A percentile compares a stretch with the other conserved stretches of the same genome.
These are phyloP conservation scores for Xylaria arbuscula DNA, from an alignment of 2,329 filamentous ascomycete genomes.

Conservation along the genomic window DNA sequence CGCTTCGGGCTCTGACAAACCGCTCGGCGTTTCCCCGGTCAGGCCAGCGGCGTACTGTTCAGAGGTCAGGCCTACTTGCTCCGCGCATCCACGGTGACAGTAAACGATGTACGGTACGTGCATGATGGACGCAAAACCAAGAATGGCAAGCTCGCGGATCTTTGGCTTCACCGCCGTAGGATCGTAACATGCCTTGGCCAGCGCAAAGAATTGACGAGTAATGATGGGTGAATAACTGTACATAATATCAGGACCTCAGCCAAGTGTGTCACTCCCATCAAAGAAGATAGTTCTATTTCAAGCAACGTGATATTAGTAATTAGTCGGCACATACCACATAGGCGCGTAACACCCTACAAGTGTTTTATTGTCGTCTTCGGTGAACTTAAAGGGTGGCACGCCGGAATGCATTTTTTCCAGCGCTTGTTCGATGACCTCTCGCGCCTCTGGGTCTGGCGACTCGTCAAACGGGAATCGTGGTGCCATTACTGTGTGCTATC, in stretches of 20 bases:
- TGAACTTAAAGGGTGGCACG: conserved; percentile 14
- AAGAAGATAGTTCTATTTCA: no score
- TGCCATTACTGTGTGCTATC: neutral
- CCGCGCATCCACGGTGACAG: conserved; percentile 17
- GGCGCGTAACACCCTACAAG: conserved; percentile 27
- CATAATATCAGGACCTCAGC: no score
- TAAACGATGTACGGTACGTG: conserved; percentile 30
- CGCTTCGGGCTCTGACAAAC: conserved; percentile 27
- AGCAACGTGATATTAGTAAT: no score
- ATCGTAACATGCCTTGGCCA: conserved; percentile 9
- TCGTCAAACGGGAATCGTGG: conserved; percentile 24
- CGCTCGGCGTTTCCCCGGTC: conserved; percentile 22
- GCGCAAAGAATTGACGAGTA: conserved; percentile 14
- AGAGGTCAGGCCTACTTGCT: conserved; percentile 19
- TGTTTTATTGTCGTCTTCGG: conserved; percentile 17
- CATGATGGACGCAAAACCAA: conserved; percentile 24
- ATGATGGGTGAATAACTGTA: conserved; percentile 21
- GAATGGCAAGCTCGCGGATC: conserved; percentile 30
- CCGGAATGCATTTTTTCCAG: conserved; percentile 18
- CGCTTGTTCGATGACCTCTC: neutral
- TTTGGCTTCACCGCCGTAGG: conserved; percentile 20
- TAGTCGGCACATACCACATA: conserved; percentile 18
- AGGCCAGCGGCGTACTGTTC: conserved; percentile 30
- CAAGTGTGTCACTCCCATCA: no score
- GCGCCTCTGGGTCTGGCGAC: conserved; percentile 1